These are phyloP conservation scores for Fusarium sp. DNA, from an alignment of 2,329 filamentous ascomycete genomes.

Conservation along the genomic window DNA sequence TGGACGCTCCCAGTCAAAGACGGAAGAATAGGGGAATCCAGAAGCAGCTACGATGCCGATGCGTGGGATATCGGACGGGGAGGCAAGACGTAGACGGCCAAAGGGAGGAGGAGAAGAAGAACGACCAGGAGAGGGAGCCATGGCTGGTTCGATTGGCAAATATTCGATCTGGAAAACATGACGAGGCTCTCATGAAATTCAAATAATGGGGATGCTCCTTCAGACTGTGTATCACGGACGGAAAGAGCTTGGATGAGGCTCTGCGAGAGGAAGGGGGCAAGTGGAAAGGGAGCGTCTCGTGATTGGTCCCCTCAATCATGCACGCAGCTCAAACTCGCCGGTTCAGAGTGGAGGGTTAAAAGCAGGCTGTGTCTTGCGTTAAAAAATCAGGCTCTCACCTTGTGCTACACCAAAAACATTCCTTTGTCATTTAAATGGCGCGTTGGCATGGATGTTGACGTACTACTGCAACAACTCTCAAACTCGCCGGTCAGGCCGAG, in stretches of 20 bases:
- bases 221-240: background rate
- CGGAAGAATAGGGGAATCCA: conserved; percentile 2
- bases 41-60: conserved; percentile 2
- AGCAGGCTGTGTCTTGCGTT: background rate
- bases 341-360: background rate
- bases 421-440: background rate
- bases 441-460: background rate
- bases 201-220: background rate
- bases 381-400: too few species aligned
- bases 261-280: background rate
- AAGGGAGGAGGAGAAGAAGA: background rate
- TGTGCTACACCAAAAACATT: background rate
- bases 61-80: background rate
- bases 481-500: background rate
- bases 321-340: background rate
- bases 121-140: background rate
- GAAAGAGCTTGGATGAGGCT: too few species aligned
- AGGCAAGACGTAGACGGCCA: background rate
- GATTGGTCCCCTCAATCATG: background rate
- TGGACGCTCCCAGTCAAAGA: conserved; percentile 9
- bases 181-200: background rate
- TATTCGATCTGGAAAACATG: background rate
- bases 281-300: background rate
- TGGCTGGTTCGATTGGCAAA: background rate
- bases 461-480: background rate